Evolutionary conservation across 2,329 filamentous ascomycete genomes (phyloP), one percentile per base, ranked within the genome.

Genomic region (Pleomassaria siparia): DNA sequence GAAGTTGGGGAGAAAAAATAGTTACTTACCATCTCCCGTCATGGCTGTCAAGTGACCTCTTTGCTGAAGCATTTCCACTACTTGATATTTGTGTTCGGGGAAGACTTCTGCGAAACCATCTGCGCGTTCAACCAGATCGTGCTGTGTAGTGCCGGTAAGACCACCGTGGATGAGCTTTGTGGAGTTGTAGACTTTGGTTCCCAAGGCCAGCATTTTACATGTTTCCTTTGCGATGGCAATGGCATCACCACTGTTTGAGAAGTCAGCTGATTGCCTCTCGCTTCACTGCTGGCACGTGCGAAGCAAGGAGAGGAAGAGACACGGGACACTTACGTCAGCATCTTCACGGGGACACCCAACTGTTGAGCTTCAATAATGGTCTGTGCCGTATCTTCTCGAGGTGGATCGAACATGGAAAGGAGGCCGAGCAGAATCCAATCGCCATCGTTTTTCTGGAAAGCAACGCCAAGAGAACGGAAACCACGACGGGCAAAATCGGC

Each of bases 171-270:
- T 88, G 57, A 90, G 81, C 74, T 85, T 86, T 67, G 87, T 83
- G 50, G 86, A 89, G 77, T 89, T 88, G 79, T 89, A 89, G 58
- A 90, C 86, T 79, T 89, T 89, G 69, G 86, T 89, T 61, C 85
- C 85, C 50, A 89, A 82, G 58, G 86, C 85, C 69, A 89, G 79
- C 84, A 89, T 89, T 77, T 88, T 88, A 81, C 86, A 89, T 59
- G 86, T 89, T 75, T 89, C 86, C 77, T 89, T 89, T 50, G 86
- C 86, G 58, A 89, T 89, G 62, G 86, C 86, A 61, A 89, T 87
- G 56, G 86, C 86, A 68, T 89, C 86, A 81, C 86, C 86, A 75
- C 55, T 60, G 29, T 4, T 21, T n/a, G n/a, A n/a, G n/a, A n/a
- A n/a, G n/a, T n/a, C n/a, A n/a, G n/a, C n/a, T n/a, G n/a, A n/a